Conservation (phyloP, 2,329 filamentous ascomycete genomes). For the Alternaria incomplexa region DNA sequence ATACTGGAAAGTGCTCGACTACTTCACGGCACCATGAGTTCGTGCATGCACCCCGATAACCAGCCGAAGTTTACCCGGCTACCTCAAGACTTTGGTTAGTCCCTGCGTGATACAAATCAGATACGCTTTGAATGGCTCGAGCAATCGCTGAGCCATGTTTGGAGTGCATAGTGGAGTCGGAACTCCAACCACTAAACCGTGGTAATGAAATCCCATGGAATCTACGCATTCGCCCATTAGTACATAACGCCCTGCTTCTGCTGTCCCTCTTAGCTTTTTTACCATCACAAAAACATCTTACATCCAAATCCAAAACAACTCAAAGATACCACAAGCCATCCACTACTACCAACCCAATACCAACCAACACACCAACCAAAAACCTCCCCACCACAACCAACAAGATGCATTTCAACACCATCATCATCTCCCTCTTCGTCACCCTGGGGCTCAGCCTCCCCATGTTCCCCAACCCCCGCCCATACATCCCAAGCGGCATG, state of each 20-base stretch:
- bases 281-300: background rate
- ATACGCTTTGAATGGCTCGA: background rate
- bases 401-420: background rate
- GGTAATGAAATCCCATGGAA: background rate
- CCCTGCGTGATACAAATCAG: background rate
- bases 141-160: background rate
- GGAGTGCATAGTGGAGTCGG: background rate
- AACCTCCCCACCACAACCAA: background rate
- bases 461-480: background rate
- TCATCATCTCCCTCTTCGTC: background rate
- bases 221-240: background rate
- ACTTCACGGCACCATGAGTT: no score
- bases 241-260: background rate
- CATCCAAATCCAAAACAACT: background rate
- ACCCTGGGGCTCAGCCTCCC: background rate
- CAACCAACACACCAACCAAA: background rate
- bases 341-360: background rate
- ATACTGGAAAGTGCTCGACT: background rate
- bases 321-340: background rate
- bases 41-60: background rate
- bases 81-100: background rate
- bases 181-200: background rate
- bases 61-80: background rate
- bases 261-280: background rate
- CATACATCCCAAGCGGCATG: background rate